These are phyloP conservation scores for Jacaranda copaia DNA, from an alignment of 257 asterid genomes.

Conservation along the genomic window DNA sequence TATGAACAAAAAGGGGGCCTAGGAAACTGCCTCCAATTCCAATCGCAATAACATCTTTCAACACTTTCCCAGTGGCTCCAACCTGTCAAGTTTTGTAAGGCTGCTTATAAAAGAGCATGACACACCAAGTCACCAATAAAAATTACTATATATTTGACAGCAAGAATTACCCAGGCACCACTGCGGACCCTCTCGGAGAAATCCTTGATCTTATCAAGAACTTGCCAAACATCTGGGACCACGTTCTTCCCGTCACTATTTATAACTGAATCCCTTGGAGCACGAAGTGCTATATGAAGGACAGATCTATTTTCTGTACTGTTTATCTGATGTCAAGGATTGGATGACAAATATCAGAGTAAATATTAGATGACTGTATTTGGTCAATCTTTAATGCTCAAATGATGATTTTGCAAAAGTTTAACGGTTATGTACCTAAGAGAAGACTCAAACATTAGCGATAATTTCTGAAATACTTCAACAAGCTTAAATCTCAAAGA, in stretches of 20 bases:
- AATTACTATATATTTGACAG: constrained; percentile 13
- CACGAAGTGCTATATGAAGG: constrained; percentile 97
- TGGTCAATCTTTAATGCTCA: constrained; percentile 21
- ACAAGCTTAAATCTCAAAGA: constrained; percentile 14
- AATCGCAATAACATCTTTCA: constrained; percentile 89
- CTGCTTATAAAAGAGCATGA: constrained; percentile 29
- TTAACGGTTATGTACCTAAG: constrained; percentile 15
- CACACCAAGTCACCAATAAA: constrained; percentile 25
- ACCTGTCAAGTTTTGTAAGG: constrained; percentile 52
- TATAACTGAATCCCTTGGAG: constrained; percentile 82
- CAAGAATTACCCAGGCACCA: constrained; percentile 90
- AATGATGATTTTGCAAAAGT: constrained; percentile 13
- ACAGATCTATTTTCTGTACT: constrained; percentile 95
- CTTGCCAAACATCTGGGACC: constrained; percentile 98
- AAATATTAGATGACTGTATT: not conserved
- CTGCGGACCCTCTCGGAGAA: constrained; percentile 93
- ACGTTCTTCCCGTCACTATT: constrained; percentile 94
- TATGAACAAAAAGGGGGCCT: constrained; percentile 97
- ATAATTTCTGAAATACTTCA: constrained; percentile 7
- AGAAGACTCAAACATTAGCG: constrained; percentile 17
- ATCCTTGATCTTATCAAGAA: constrained; percentile 89
- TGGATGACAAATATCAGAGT: constrained; percentile 16
- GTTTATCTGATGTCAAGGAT: constrained; percentile 70
- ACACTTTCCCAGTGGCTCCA: constrained; percentile 94
- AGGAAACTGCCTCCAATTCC: constrained; percentile 99